Evolutionary conservation across 2,329 filamentous ascomycete genomes (phyloP), one percentile per base, ranked within the genome.

Genomic region (Hypoxylon rubiginosum): DNA sequence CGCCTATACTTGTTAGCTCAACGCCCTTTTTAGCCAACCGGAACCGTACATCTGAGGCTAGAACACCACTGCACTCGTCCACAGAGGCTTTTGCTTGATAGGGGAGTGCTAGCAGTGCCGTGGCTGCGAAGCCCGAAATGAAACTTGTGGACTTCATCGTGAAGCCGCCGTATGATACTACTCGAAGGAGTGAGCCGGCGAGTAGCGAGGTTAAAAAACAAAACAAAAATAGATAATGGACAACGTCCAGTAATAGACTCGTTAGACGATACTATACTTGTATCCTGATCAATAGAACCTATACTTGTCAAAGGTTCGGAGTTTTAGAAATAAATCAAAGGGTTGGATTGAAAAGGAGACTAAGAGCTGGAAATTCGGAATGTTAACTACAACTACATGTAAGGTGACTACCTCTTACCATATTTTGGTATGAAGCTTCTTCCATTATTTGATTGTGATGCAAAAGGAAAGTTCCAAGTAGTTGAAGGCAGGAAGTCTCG

Each of bases 41-140:
- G 41, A 53, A 30, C 4, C 28, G 30, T 39, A 63, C 66, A 9
- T 66, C 66, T 32, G 62, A 63, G 30, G 62, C 53, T 17, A 60
- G 1, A 39, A 61, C 49, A 7, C 58, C 59, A 28, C 39, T 30
- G 34, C 66, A 66, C 10, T 58, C 13, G 26, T 66, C 56, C 41
- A 58, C 41, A 21, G 21, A 1, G 10, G 52, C 58, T 17, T 26
- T 13, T 21, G 43, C 52, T 36, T 26, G 34, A 10, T 21, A 39
- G 11, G 46, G 34, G 26, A 55, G 36, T 34, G 26, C 49, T 13
- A 68, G 41, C 4, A 58, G 24, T 19, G 43, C 24, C 10, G 46
- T 39, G 21, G 49, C 55, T 10, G 36, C 13, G 13, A 41, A 48
- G 26, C 24, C 19, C 49, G 48, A 53, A 5, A 57, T 17, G 30